Percentiles rank a stretch among this genome's conserved stretches.
phyloP scores from a whole-genome alignment of 768 basidiomycete genomes.

The Boletus reticuloceps region DNA sequence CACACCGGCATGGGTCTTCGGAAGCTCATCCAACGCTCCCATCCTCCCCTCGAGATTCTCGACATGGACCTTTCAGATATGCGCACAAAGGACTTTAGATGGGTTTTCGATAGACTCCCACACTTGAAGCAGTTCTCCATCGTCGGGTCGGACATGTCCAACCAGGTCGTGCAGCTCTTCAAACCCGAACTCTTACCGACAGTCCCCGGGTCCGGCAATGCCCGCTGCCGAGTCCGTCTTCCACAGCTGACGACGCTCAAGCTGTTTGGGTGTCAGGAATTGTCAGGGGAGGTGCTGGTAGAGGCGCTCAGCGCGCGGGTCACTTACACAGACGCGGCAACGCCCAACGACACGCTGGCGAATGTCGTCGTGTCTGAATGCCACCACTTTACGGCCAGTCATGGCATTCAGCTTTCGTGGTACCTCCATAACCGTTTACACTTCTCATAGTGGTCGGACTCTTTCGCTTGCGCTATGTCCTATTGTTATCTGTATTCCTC shows the following conservation, averaged over 20 bases:
- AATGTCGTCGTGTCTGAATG: constrained; percentile 28
- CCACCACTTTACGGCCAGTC: constrained; percentile 14
- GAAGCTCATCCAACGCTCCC: constrained; percentile 54
- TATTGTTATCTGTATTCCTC: constrained; percentile 11
- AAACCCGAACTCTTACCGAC: constrained; percentile 35
- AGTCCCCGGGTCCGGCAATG: constrained; percentile 6
- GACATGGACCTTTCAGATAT: constrained; percentile 83
- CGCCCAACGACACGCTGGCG: constrained; percentile 27
- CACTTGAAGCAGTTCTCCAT: constrained; percentile 65
- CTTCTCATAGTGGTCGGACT: constrained; percentile 16
- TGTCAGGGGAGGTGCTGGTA: constrained; percentile 59
- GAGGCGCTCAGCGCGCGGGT: constrained; percentile 50
- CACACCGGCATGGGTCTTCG: constrained; percentile 81
- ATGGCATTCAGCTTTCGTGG: constrained; percentile 27
- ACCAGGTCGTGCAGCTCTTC: constrained; percentile 63
- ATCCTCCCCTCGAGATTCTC: constrained; percentile 61
- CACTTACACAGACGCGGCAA: constrained; percentile 32
- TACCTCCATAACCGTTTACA: constrained; percentile 24
- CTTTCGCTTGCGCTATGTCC: not conserved
- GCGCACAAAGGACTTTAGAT: constrained; percentile 78
- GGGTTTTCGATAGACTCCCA: constrained; percentile 57
- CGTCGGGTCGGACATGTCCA: constrained; percentile 79
- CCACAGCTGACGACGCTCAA: constrained; percentile 53
- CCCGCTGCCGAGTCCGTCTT: constrained; percentile 42
- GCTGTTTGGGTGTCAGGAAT: constrained; percentile 59